Percentiles rank a stretch among this genome's conserved stretches.
Conservation (phyloP, 768 basidiomycete species). For the Termitomyces sp. region DNA sequence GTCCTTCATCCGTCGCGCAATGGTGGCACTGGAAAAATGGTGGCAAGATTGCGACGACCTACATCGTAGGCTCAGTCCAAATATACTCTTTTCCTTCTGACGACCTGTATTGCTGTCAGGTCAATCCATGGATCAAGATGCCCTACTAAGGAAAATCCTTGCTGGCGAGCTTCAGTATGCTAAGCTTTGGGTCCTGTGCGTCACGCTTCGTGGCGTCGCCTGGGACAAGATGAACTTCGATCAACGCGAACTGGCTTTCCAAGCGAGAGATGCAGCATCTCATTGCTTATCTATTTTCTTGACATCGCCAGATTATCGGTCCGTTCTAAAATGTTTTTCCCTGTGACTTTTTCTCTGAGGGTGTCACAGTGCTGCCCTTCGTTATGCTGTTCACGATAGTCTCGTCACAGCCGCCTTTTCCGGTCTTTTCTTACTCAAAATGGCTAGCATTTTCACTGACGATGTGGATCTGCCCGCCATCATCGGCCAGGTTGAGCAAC, state of each 20-base stretch:
- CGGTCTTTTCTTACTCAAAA: slow-evolving; percentile 87
- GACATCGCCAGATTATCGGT: slow-evolving; percentile 77
- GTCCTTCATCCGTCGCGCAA: slow-evolving; percentile 83
- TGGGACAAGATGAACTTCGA: slow-evolving; percentile 98
- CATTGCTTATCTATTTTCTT: slow-evolving; percentile 83
- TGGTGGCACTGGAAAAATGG: slow-evolving; percentile 86
- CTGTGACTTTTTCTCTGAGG: background rate
- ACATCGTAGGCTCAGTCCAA: slow-evolving; percentile 48
- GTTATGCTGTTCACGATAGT: slow-evolving; percentile 90
- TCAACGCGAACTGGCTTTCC: slow-evolving; percentile 91
- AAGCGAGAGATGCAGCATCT: slow-evolving; percentile 89
- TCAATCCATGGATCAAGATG: slow-evolving; percentile 78
- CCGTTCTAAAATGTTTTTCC: slow-evolving; percentile 30
- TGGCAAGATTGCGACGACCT: slow-evolving; percentile 84
- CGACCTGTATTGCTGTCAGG: slow-evolving; percentile 30
- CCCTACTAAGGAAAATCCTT: slow-evolving; percentile 81
- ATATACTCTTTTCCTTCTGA: slow-evolving; percentile 1
- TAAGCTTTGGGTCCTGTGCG: slow-evolving; percentile 92
- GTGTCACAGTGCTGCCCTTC: slow-evolving; percentile 65
- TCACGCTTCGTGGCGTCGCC: slow-evolving; percentile 83
- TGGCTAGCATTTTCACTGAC: slow-evolving; percentile 88
- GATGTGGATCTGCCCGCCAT: slow-evolving; percentile 77
- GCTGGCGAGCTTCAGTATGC: slow-evolving; percentile 88
- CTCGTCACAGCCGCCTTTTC: slow-evolving; percentile 90
- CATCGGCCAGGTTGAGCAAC: slow-evolving; percentile 81